These are phyloP conservation scores for Cutaneotrichosporon sp. DNA, from an alignment of 1,284 basidiomycete species.

Conservation along the genomic window DNA sequence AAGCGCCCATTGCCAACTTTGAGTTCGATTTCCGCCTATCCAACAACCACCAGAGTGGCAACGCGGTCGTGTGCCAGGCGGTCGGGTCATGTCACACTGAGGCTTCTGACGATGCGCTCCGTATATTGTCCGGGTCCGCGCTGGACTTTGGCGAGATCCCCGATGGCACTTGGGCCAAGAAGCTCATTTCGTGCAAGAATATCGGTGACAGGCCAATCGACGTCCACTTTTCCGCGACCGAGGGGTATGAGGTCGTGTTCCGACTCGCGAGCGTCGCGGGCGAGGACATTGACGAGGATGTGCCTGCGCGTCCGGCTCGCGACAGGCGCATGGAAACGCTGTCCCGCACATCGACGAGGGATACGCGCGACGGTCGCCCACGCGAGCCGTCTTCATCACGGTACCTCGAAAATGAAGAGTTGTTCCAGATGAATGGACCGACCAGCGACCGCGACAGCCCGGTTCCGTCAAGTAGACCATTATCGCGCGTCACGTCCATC, in stretches of 20 bases:
- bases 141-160: slow-evolving; percentile 57
- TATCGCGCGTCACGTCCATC: slow-evolving; percentile 44
- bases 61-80: slow-evolving; percentile 44
- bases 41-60: slow-evolving; percentile 47
- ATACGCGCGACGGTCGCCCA: slow-evolving; percentile 27
- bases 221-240: slow-evolving; percentile 53
- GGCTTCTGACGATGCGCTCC: slow-evolving; percentile 51
- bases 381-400: slow-evolving; percentile 6
- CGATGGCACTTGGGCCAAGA: slow-evolving; percentile 56
- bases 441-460: slow-evolving; percentile 34
- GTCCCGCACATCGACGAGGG: slow-evolving; percentile 34
- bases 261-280: slow-evolving; percentile 53
- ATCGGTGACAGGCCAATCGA: slow-evolving; percentile 54
- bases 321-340: slow-evolving; percentile 24
- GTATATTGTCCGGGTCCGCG: slow-evolving; percentile 52
- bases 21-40: slow-evolving; percentile 49
- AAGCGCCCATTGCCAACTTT: slow-evolving; percentile 38
- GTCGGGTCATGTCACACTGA: slow-evolving; percentile 40
- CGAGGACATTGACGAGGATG: slow-evolving; percentile 48
- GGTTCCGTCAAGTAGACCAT: slow-evolving; percentile 36
- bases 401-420: slow-evolving; percentile 14
- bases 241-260: slow-evolving; percentile 55
- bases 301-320: slow-evolving; percentile 25
- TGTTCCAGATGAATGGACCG: background rate
- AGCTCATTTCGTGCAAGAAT: slow-evolving; percentile 55